Evolutionary conservation across 192 early-diverging fungal species (phyloP).

Genomic region (Geranomyces michiganensis): DNA sequence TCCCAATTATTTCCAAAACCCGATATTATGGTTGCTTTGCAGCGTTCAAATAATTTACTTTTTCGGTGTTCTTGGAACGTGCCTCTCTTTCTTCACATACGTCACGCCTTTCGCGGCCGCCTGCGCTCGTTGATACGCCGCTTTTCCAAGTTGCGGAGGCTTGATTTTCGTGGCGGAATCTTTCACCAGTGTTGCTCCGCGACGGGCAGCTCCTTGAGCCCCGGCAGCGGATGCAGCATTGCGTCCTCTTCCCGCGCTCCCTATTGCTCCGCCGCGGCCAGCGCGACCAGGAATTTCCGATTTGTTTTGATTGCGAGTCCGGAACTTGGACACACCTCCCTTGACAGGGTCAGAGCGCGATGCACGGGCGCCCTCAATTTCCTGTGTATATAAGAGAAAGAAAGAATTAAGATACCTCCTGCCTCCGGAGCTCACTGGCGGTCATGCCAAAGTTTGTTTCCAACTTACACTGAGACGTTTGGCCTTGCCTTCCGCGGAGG

Average conservation of each 20-base stretch:
- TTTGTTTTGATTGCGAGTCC: neutral
- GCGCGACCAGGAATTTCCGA: neutral
- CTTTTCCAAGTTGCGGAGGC: neutral
- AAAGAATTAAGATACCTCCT: neutral
- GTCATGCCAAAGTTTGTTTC: too few relatives aligned
- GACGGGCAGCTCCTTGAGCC: neutral
- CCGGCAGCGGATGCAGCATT: neutral
- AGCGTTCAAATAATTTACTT: neutral
- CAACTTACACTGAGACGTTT: constrained; percentile 15
- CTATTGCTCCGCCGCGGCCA: neutral
- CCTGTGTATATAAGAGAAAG: too few relatives aligned
- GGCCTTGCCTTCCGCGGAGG: constrained; percentile 18
- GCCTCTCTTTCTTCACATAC: neutral
- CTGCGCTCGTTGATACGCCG: neutral
- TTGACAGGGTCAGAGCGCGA: constrained; percentile 13
- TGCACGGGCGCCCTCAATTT: neutral
- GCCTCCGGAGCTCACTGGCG: neutral
- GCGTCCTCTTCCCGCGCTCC: neutral
- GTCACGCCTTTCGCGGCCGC: neutral
- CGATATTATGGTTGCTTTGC: too few relatives aligned
- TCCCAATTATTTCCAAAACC: too few relatives aligned
- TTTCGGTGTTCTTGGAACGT: constrained; percentile 3
- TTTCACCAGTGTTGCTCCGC: neutral
- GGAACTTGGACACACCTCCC: constrained; percentile 12
- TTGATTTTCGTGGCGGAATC: neutral